Percentiles rank a stretch among this genome's conserved stretches.
These are phyloP conservation scores for Cryphonectria parasitica DNA, from an alignment of 2,329 filamentous ascomycete species.

Conservation along the genomic window DNA sequence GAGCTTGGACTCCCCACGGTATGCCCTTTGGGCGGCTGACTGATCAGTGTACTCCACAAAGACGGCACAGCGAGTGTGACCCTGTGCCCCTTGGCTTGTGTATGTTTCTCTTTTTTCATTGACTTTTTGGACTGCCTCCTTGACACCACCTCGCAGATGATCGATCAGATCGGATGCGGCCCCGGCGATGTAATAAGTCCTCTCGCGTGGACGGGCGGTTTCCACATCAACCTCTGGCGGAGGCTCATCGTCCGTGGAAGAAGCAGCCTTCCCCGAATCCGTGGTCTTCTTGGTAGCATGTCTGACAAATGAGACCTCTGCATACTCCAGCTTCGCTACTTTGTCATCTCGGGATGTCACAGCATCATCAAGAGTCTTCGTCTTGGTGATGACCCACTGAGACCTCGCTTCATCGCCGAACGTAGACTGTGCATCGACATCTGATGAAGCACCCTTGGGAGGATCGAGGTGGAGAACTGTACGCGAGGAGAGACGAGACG, in stretches of 20 bases:
- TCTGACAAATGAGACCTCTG: constrained; percentile 51
- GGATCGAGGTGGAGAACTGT: constrained; percentile 94
- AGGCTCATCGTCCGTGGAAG: background rate
- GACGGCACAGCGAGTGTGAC: constrained; percentile 55
- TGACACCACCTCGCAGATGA: constrained; percentile 21
- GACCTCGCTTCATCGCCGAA: constrained; percentile 81
- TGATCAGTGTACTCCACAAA: constrained; percentile 91
- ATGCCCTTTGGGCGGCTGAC: constrained; percentile 82
- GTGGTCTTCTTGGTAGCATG: constrained; percentile 67
- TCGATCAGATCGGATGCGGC: constrained; percentile 24
- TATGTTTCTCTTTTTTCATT: constrained; percentile 53
- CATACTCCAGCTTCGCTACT: constrained; percentile 29
- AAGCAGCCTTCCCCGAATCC: constrained; percentile 42
- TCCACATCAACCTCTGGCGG: constrained; percentile 16
- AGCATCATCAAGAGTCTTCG: constrained; percentile 73
- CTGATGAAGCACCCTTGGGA: constrained; percentile 74
- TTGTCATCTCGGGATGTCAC: constrained; percentile 74
- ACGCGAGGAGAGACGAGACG: constrained; percentile 82
- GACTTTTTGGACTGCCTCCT: constrained; percentile 25
- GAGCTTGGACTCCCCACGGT: constrained; percentile 74
- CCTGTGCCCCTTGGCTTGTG: constrained; percentile 17
- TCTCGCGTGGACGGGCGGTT: constrained; percentile 26
- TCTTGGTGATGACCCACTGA: constrained; percentile 81
- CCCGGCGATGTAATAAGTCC: constrained; percentile 20
- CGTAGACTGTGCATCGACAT: constrained; percentile 72